Evolutionary conservation across 225 moss, liverwort and hornwort species (phyloP), one percentile per base, ranked within the genome.

Genomic region (Asterella californica): DNA sequence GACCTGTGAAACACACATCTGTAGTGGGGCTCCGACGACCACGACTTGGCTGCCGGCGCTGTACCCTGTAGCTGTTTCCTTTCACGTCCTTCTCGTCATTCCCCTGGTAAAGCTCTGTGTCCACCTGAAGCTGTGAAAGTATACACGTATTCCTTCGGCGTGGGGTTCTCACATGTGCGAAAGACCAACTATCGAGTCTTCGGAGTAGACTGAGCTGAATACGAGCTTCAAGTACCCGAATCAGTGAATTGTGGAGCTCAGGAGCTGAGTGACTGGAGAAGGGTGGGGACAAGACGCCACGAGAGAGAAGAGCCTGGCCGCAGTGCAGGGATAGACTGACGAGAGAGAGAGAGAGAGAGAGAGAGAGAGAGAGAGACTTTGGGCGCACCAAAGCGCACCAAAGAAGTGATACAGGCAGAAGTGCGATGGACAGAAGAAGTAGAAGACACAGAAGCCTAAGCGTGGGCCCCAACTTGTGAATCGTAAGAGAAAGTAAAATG

Each of bases 381-480:
- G 11, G 69, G 24, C 21, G 24, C 38, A 46, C 70, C 30, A 34
- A 12, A 15, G 27, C 5, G 15, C 17, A 32, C n/a, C 15, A 36
- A 33, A 67, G 67, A 67, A 67, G 33, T 61, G 61, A 25, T 18
- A 69, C 38, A 42, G 37, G 37, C 21, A 42, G 68, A 37, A 21
- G 15, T 69, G 68, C 5, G 6, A 32, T 19, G n/a, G 27, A 15
- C 67, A 72, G 47, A 49, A 72, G 72, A 72, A 49, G 72, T 37
- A 47, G 42, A 72, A n/a, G 27, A 8, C 6, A 14, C 9, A 49
- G 42, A 25, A 55, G 48, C 54, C 24, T 50, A 34, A 55, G 33
- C 53, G 75, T 75, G 75, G 75, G 75, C 50, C 75, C 75, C 27
- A 50, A n/a, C 15, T 75, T 9, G 19, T 12, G 33, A 53, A 19